A percentile compares a stretch with the other conserved stretches of the same genome.
phyloP scores from a whole-genome alignment of 768 basidiomycete genomes.

The Suillus plorans region DNA sequence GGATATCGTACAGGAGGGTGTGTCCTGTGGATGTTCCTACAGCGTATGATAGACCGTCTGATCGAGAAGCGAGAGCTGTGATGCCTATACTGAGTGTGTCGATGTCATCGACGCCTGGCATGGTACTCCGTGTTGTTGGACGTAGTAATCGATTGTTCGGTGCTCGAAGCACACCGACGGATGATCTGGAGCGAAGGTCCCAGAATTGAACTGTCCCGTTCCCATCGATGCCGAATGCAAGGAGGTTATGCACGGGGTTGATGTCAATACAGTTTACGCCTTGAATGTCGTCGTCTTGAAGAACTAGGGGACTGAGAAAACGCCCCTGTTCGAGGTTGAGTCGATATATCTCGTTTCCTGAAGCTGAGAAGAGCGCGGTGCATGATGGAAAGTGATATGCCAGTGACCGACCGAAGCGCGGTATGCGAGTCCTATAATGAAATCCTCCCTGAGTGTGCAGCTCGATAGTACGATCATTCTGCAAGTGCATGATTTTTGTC shows the following conservation, averaged over 20 bases:
- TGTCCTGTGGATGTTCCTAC: constrained; percentile 95
- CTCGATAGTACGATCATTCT: constrained; percentile 92
- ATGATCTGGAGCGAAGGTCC: constrained; percentile 84
- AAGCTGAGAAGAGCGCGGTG: constrained; percentile 81
- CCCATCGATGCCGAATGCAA: constrained; percentile 88
- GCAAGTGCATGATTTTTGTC: constrained; percentile 97
- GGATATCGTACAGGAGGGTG: constrained; percentile 91
- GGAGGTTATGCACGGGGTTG: constrained; percentile 88
- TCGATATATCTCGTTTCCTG: constrained; percentile 87
- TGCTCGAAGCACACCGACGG: constrained; percentile 67
- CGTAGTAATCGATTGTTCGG: constrained; percentile 55
- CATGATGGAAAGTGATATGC: constrained; percentile 95
- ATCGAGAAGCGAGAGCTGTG: constrained; percentile 81
- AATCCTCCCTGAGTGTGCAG: constrained; percentile 93
- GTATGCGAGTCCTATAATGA: constrained; percentile 92
- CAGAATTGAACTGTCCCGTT: constrained; percentile 91
- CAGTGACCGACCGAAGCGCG: constrained; percentile 87
- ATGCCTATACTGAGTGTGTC: constrained; percentile 49
- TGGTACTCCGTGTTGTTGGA: constrained; percentile 29
- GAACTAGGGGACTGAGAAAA: constrained; percentile 78
- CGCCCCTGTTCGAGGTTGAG: constrained; percentile 95
- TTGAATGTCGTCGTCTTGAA: constrained; percentile 58
- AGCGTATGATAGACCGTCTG: constrained; percentile 91
- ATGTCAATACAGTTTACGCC: constrained; percentile 93
- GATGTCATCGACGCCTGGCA: constrained; percentile 37